phyloP scores from a whole-genome alignment of 2,329 filamentous ascomycete genomes.

The Dactylellina parvicollis region DNA sequence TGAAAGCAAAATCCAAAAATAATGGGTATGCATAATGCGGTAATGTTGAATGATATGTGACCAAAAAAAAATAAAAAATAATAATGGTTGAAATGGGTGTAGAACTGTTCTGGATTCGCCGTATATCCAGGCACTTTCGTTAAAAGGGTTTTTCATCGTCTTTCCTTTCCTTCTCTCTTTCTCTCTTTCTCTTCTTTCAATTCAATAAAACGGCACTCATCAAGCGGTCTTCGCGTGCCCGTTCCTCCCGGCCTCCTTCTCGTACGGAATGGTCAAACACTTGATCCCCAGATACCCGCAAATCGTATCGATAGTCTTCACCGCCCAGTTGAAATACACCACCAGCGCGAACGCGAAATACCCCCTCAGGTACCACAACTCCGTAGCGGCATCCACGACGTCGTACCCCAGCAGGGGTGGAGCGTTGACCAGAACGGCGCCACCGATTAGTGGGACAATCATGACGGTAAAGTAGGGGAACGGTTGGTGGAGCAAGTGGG shows the following conservation, averaged over 20 bases:
- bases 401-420: conserved; percentile 75
- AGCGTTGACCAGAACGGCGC: conserved; percentile 83
- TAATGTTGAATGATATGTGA: neutral
- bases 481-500: conserved; percentile 89
- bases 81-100: no score
- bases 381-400: conserved; percentile 71
- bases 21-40: no score
- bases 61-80: no score
- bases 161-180: no score
- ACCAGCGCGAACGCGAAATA: conserved; percentile 85
- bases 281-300: conserved; percentile 93
- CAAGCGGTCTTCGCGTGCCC: conserved; percentile 39
- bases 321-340: conserved; percentile 94
- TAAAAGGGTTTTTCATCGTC: no score
- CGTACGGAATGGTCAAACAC: conserved; percentile 82
- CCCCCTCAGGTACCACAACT: conserved; percentile 81
- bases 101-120: no score
- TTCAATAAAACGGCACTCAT: no score
- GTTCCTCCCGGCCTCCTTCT: conserved; percentile 63
- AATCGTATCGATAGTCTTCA: conserved; percentile 87
- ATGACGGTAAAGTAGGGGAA: conserved; percentile 98
- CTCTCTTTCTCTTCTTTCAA: no score
- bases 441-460: conserved; percentile 84
- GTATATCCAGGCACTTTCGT: no score
- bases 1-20: no score